These are phyloP conservation scores for Capsaspora owczarzaki DNA, from an alignment of 78 protist species.

Conservation along the genomic window DNA sequence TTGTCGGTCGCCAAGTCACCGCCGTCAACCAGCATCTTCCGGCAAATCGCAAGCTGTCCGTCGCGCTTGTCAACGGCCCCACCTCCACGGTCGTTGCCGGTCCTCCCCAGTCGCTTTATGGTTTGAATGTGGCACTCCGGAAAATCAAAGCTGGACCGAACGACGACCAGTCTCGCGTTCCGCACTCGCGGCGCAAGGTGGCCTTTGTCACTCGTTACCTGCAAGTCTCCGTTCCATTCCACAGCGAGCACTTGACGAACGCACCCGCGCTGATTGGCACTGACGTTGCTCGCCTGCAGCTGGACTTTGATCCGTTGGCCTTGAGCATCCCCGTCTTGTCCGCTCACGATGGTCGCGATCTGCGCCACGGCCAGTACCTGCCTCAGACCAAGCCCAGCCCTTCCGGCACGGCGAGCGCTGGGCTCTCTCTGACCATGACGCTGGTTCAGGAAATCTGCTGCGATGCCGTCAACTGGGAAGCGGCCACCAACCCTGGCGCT, in stretches of 20 bases:
- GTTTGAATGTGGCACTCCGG: constrained; percentile 15
- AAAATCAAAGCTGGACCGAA: neutral
- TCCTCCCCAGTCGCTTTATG: constrained; percentile 12
- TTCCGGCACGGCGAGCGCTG: too few species aligned
- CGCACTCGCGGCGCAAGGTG: constrained; percentile 37
- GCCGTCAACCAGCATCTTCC: constrained; percentile 17
- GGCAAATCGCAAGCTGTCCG: constrained; percentile 11
- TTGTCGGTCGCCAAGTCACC: neutral
- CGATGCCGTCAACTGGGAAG: too few species aligned
- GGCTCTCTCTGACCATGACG: too few species aligned
- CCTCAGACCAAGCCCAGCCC: too few species aligned
- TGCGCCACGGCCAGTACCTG: constrained; percentile 16
- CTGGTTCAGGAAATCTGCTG: too few species aligned
- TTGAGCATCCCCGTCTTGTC: constrained; percentile 37
- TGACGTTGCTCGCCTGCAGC: neutral
- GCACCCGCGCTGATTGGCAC: neutral
- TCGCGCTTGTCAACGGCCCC: constrained; percentile 44
- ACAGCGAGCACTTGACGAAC: constrained; percentile 14
- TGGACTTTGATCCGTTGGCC: neutral
- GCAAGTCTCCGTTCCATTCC: constrained; percentile 45
- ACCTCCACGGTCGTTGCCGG: constrained; percentile 26
- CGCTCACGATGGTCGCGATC: constrained; percentile 34
- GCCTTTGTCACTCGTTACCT: constrained; percentile 18
- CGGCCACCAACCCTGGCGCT: too few species aligned
- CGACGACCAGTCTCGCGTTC: constrained; percentile 31